Conservation (phyloP, 139 green algal genomes). For the Astrephomene gubernaculifera region DNA sequence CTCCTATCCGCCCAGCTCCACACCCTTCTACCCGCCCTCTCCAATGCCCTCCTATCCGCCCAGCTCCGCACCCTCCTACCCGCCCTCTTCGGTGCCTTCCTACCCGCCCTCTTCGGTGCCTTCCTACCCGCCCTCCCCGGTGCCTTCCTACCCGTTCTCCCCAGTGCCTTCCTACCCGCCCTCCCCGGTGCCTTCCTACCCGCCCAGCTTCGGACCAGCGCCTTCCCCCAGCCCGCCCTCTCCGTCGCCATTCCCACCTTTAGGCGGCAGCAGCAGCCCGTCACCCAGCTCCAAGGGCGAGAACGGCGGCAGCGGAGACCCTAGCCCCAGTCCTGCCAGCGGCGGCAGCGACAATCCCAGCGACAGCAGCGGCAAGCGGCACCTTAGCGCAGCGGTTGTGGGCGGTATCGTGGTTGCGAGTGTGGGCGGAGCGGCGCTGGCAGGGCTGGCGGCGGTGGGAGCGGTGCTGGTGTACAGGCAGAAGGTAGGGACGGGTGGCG, state of each 20-base stretch:
- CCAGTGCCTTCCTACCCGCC: too few relatives aligned
- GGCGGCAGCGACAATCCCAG: too few relatives aligned
- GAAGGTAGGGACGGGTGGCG: too few relatives aligned
- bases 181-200: background rate
- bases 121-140: too few relatives aligned
- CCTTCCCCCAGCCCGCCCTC: too few relatives aligned
- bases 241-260: too few relatives aligned
- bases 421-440: background rate
- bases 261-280: background rate
- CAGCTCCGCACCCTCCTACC: background rate
- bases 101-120: background rate
- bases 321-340: background rate
- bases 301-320: background rate
- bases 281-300: too few relatives aligned
- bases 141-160: too few relatives aligned
- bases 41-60: background rate
- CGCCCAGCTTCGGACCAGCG: too few relatives aligned
- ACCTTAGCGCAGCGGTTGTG: background rate
- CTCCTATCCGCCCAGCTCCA: background rate
- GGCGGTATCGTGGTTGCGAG: background rate
- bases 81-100: background rate
- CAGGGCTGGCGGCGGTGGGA: background rate
- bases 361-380: background rate
- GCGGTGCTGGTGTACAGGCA: background rate
- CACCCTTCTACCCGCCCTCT: background rate